A percentile compares a stretch with the other conserved stretches of the same genome.
These are phyloP conservation scores for Polyplosphaeria fusca DNA, from an alignment of 495 filamentous ascomycete species.

Conservation along the genomic window DNA sequence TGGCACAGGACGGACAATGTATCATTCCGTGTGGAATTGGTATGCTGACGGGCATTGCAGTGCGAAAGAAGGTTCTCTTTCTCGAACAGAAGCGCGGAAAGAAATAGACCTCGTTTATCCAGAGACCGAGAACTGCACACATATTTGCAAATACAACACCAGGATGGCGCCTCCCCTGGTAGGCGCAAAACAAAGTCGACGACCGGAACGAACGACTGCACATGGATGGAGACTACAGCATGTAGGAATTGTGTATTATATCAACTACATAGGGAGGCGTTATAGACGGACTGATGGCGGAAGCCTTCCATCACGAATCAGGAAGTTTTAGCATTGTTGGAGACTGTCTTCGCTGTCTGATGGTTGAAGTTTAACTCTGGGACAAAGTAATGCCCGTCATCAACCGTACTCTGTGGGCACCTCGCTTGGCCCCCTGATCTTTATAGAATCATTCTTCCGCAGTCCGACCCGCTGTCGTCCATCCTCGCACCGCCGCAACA, in stretches of 20 bases:
- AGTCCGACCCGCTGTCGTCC: too few relatives aligned
- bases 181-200: background rate
- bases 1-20: background rate
- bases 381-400: too few relatives aligned
- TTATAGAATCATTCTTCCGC: too few relatives aligned
- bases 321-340: too few relatives aligned
- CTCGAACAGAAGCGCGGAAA: slow-evolving; percentile 73
- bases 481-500: too few relatives aligned
- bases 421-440: too few relatives aligned
- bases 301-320: too few relatives aligned
- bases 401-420: too few relatives aligned
- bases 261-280: background rate
- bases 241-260: background rate
- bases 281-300: too few relatives aligned
- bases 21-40: background rate
- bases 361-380: too few relatives aligned
- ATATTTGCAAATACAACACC: background rate
- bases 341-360: too few relatives aligned
- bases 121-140: background rate
- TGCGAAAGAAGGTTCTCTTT: slow-evolving; percentile 87
- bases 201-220: background rate
- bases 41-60: slow-evolving; percentile 39
- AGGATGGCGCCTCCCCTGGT: background rate
- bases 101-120: slow-evolving; percentile 8
- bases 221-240: background rate